These are phyloP conservation scores for Sistotremastrum suecicum DNA, from an alignment of 768 basidiomycete genomes.

Conservation along the genomic window DNA sequence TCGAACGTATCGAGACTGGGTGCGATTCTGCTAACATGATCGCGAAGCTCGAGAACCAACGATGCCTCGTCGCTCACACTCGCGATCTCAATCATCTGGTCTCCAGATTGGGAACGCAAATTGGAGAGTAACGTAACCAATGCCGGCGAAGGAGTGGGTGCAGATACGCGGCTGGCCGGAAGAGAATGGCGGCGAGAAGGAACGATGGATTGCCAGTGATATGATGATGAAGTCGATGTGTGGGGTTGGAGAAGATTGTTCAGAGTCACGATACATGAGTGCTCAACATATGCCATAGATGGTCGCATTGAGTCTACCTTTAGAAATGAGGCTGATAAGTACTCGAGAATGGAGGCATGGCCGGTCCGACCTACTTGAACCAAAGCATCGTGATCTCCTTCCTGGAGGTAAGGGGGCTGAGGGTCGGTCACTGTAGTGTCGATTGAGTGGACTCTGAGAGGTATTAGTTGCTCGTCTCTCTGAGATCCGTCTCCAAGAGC, in stretches of 20 bases:
- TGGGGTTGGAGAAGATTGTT: conserved; percentile 43
- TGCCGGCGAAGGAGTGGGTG: conserved; percentile 25
- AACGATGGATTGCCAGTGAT: conserved; percentile 37
- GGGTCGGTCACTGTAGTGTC: no score
- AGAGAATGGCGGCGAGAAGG: conserved; percentile 50
- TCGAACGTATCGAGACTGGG: conserved; percentile 33
- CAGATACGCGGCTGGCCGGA: conserved; percentile 25
- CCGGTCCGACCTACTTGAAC: no score
- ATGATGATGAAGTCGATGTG: conserved; percentile 2
- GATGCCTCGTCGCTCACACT: conserved; percentile 21
- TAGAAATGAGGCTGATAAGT: no score
- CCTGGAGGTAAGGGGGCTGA: no score
- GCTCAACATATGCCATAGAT: conserved; percentile 61
- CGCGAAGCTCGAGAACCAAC: conserved; percentile 44
- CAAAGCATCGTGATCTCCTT: no score
- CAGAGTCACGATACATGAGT: conserved; percentile 60
- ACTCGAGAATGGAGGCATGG: no score
- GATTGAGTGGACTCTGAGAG: no score
- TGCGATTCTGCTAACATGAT: conserved; percentile 35
- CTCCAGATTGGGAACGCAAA: conserved; percentile 34
- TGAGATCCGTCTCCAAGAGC: no score
- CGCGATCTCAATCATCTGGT: conserved; percentile 33
- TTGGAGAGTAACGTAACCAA: conserved; percentile 50
- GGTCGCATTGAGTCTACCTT: conserved; percentile 15
- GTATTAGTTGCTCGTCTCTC: no score